Evolutionary conservation across 176 grass and related monocot genomes (phyloP).

Genomic region (Elymus sibiricus): DNA sequence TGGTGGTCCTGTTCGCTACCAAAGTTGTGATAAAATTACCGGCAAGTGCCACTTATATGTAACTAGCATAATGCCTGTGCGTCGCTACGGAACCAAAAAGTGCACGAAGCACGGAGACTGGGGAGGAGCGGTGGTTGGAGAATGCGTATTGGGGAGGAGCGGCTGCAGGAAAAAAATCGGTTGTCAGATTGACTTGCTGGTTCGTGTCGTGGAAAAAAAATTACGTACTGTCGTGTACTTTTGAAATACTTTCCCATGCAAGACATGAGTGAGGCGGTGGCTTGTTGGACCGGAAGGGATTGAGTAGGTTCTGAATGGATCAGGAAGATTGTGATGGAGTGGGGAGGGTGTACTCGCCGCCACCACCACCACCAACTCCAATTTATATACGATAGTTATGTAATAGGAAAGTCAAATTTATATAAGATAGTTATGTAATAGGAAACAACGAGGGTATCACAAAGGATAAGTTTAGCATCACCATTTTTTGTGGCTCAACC

Average conservation of each 20-base stretch:
- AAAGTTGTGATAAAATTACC: conserved; percentile 2
- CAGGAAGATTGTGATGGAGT: not conserved
- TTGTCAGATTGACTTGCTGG: not conserved
- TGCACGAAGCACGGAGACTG: not conserved
- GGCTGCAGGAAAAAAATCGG: not conserved
- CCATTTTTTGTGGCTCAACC: not conserved
- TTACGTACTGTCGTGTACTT: not conserved
- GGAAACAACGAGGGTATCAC: not conserved
- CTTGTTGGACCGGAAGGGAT: not conserved
- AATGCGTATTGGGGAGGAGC: not conserved
- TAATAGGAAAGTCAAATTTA: not conserved
- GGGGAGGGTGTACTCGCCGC: not conserved
- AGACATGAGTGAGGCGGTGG: not conserved
- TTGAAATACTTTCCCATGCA: not conserved
- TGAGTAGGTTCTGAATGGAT: not conserved
- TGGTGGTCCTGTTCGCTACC: not conserved
- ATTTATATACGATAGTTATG: not conserved
- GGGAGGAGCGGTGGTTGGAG: not conserved
- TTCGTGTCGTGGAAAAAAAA: not conserved
- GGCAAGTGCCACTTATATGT: not conserved
- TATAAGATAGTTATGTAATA: not conserved
- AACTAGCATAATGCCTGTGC: not conserved
- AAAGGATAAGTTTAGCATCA: not conserved
- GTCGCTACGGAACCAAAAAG: not conserved
- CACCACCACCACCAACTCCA: not conserved